These are phyloP conservation scores for Endothia cerciana DNA, from an alignment of 2,329 filamentous ascomycete species.

Conservation along the genomic window DNA sequence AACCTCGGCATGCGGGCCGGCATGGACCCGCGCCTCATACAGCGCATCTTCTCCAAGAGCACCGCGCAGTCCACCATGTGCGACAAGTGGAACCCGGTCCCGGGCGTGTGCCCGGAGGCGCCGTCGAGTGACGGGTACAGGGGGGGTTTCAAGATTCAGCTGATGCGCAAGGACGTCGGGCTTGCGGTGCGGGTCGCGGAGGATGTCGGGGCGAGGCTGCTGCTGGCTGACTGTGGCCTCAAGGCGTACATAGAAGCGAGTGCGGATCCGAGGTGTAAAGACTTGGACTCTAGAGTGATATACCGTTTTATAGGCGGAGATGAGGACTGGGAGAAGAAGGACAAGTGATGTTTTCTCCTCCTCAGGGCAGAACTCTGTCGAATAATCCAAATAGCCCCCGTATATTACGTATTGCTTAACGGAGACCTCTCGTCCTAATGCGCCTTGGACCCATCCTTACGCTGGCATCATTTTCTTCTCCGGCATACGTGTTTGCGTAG, in stretches of 20 bases:
- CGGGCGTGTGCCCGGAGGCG: conserved; percentile 38
- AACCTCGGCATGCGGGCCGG: conserved; percentile 63
- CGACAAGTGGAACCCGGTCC: conserved; percentile 41
- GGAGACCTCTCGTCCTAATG: too few relatives aligned
- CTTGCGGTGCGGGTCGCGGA: conserved; percentile 59
- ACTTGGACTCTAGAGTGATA: conserved; percentile 60
- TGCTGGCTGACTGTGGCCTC: conserved; percentile 54
- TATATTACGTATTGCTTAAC: too few relatives aligned
- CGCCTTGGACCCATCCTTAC: too few relatives aligned
- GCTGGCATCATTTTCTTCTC: too few relatives aligned
- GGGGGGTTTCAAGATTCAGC: conserved; percentile 60
- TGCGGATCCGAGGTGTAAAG: conserved; percentile 53
- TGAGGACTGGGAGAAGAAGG: conserved; percentile 49
- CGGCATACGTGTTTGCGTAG: too few relatives aligned
- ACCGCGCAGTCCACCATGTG: conserved; percentile 39
- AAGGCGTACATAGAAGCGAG: conserved; percentile 55
- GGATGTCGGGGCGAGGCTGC: conserved; percentile 52
- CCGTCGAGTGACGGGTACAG: conserved; percentile 40
- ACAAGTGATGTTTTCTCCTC: not conserved
- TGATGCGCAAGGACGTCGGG: conserved; percentile 64
- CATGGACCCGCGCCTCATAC: conserved; percentile 40
- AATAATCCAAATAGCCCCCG: too few relatives aligned
- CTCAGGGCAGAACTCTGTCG: too few relatives aligned
- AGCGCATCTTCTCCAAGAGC: conserved; percentile 45
- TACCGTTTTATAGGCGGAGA: conserved; percentile 58